Conservation (phyloP, 1,284 basidiomycete genomes). For the Rhodotorula sp. region DNA sequence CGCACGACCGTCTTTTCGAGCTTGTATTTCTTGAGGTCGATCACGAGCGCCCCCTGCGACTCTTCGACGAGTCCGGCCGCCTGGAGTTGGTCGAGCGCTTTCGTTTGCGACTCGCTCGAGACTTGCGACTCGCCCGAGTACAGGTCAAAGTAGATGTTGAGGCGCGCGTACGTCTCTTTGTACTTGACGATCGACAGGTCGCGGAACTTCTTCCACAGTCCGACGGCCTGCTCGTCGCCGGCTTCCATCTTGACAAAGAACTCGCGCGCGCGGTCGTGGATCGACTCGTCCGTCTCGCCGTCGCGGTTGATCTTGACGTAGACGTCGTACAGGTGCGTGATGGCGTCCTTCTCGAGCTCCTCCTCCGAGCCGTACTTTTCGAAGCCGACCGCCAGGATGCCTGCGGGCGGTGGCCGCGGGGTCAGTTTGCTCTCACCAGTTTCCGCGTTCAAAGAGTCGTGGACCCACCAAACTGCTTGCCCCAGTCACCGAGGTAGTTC, state of each 20-base stretch:
- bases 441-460: not conserved
- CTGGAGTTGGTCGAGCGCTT: conserved; percentile 63
- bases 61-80: conserved; percentile 56
- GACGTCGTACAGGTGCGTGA: conserved; percentile 90
- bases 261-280: conserved; percentile 78
- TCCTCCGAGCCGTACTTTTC: conserved; percentile 86
- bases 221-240: conserved; percentile 73
- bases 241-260: conserved; percentile 98
- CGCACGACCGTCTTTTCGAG: conserved; percentile 85
- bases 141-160: conserved; percentile 91
- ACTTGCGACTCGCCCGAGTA: conserved; percentile 94
- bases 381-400: conserved; percentile 87
- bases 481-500: conserved; percentile 71
- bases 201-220: conserved; percentile 90
- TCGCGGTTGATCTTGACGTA: conserved; percentile 94
- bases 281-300: conserved; percentile 55
- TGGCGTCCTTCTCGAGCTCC: conserved; percentile 79
- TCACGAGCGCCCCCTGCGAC: conserved; percentile 67
- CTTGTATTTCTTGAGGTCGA: conserved; percentile 83
- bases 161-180: conserved; percentile 78
- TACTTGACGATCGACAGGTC: conserved; percentile 90
- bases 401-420: conserved; percentile 46
- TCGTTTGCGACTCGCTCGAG: conserved; percentile 71
- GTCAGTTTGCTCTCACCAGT: not conserved
- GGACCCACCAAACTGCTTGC: conserved; percentile 52